Conservation (phyloP, 2,329 filamentous ascomycete genomes). For the Pseudogymnoascus sp. region DNA sequence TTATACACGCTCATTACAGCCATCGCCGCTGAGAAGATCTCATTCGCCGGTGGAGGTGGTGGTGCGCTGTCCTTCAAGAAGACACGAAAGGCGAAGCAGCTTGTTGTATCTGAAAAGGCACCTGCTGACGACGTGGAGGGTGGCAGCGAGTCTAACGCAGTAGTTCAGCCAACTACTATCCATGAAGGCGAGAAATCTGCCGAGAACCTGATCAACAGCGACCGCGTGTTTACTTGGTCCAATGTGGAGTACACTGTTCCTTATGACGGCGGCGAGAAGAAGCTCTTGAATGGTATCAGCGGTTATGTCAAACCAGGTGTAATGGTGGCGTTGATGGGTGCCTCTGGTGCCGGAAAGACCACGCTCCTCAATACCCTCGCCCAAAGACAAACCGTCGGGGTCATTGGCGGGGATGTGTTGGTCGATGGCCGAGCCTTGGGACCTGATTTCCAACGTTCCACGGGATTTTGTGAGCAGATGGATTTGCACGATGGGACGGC, state of each 20-base stretch:
- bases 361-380: slow-evolving; percentile 80
- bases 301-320: slow-evolving; percentile 72
- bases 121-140: slow-evolving; percentile 49
- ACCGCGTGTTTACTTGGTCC: slow-evolving; percentile 67
- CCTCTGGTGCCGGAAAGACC: slow-evolving; percentile 74
- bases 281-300: slow-evolving; percentile 70
- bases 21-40: slow-evolving; percentile 61
- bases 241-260: slow-evolving; percentile 62
- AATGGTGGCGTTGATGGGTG: slow-evolving; percentile 56
- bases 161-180: slow-evolving; percentile 13
- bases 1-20: slow-evolving; percentile 54
- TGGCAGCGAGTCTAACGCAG: slow-evolving; percentile 17
- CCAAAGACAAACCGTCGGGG: slow-evolving; percentile 78
- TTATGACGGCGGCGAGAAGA: slow-evolving; percentile 52
- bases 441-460: slow-evolving; percentile 67
- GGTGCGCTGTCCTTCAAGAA: slow-evolving; percentile 67
- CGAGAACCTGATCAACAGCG: slow-evolving; percentile 48
- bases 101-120: slow-evolving; percentile 37
- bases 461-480: slow-evolving; percentile 82
- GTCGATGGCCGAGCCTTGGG: slow-evolving; percentile 62
- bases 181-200: slow-evolving; percentile 10
- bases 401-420: slow-evolving; percentile 75
- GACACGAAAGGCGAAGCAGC: slow-evolving; percentile 52
- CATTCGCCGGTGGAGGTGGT: slow-evolving; percentile 54
- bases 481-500: slow-evolving; percentile 78